A percentile compares a stretch with the other conserved stretches of the same genome.
Conservation (phyloP, 2,329 filamentous ascomycete genomes). For the Calycina herbarum region DNA sequence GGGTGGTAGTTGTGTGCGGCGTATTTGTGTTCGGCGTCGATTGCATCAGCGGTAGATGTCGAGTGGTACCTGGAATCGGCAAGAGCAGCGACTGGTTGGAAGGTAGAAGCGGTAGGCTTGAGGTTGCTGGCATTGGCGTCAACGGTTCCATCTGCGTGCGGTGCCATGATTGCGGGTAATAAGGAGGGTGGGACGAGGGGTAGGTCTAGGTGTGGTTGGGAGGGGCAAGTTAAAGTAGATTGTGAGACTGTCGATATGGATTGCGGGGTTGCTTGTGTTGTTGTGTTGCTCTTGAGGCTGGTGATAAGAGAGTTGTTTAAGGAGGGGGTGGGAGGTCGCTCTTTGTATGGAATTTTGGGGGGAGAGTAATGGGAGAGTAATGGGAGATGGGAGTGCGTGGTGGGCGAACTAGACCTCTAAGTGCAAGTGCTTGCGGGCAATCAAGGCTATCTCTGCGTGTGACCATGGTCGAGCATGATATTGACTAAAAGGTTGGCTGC, state of each 20-base stretch:
- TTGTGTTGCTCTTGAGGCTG: background rate
- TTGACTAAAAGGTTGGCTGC: slow-evolving; percentile 14
- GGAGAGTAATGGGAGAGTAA: background rate
- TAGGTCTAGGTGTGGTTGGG: background rate
- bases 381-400: background rate
- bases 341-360: background rate
- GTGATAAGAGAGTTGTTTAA: slow-evolving; percentile 1
- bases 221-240: background rate
- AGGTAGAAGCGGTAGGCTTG: slow-evolving; percentile 37
- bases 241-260: background rate
- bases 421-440: slow-evolving; percentile 25
- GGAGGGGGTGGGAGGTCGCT: background rate
- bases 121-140: slow-evolving; percentile 37
- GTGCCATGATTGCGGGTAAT: slow-evolving; percentile 50
- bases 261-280: background rate
- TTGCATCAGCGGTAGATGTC: slow-evolving; percentile 75
- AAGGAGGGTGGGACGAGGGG: background rate
- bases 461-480: slow-evolving; percentile 16
- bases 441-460: slow-evolving; percentile 20
- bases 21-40: slow-evolving; percentile 76
- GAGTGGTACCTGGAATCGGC: slow-evolving; percentile 61
- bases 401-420: slow-evolving; percentile 24
- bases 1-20: slow-evolving; percentile 99
- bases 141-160: slow-evolving; percentile 52
- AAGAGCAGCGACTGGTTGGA: slow-evolving; percentile 33